Conservation (phyloP, 495 filamentous ascomycete genomes). For the Penicillium arizonense region DNA sequence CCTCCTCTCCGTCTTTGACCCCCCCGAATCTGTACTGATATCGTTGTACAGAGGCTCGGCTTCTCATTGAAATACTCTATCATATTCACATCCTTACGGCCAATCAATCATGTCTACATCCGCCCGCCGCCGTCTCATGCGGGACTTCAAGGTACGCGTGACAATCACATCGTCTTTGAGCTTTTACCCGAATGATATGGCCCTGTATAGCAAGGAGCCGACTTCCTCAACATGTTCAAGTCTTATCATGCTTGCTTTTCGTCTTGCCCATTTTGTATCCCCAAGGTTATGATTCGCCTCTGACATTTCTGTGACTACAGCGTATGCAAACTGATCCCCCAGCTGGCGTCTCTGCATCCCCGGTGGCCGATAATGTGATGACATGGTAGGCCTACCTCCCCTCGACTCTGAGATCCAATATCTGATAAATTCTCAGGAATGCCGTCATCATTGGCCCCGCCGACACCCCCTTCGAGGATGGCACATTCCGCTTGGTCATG, state of each 20-base stretch:
- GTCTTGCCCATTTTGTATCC: background rate
- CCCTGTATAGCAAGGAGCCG: too few relatives aligned
- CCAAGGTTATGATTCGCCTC: background rate
- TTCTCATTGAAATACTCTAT: background rate
- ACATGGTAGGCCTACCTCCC: constrained; percentile 67
- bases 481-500: constrained; percentile 97
- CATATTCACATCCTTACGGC: background rate
- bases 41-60: too few relatives aligned
- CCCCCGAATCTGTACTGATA: too few relatives aligned
- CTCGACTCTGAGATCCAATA: too few relatives aligned
- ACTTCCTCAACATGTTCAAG: too few relatives aligned
- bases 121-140: constrained; percentile 92
- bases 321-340: constrained; percentile 99
- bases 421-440: constrained; percentile 64
- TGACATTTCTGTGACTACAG: constrained; percentile 44
- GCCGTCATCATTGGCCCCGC: constrained; percentile 97
- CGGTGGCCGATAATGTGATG: constrained; percentile 98
- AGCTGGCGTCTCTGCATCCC: constrained; percentile 94
- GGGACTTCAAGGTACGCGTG: constrained; percentile 88
- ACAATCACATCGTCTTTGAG: background rate
- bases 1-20: constrained; percentile 5
- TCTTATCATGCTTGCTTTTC: background rate
- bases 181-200: background rate
- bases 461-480: constrained; percentile 97
- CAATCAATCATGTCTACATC: constrained; percentile 76